Evolutionary conservation across 2,329 filamentous ascomycete species (phyloP).

Genomic region (Curvularia sp.): DNA sequence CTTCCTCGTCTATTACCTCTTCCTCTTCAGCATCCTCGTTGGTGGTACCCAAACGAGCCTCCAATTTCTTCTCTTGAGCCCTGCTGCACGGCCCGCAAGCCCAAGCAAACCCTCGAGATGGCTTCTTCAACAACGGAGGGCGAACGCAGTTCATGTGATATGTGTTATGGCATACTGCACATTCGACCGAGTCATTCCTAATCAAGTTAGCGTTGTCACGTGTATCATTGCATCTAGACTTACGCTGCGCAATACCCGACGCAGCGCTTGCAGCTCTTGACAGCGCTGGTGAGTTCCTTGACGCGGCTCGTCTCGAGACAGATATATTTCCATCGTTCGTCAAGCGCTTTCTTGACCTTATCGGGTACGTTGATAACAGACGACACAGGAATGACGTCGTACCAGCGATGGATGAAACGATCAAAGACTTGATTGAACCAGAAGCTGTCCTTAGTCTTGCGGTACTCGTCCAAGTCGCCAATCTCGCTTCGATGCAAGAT

Average conservation of each 20-base stretch:
- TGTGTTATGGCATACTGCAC: constrained; percentile 90
- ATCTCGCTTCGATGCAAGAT: constrained; percentile 91
- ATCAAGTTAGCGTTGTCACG: constrained; percentile 25
- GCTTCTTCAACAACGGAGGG: constrained; percentile 91
- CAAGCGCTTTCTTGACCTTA: constrained; percentile 92
- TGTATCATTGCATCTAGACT: constrained; percentile 45
- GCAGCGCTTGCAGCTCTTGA: constrained; percentile 96
- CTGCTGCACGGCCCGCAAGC: constrained; percentile 95
- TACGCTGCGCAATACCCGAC: constrained; percentile 89
- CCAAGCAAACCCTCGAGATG: constrained; percentile 96
- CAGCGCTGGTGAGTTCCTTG: constrained; percentile 93
- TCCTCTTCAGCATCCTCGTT: constrained; percentile 68
- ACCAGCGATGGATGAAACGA: constrained; percentile 96
- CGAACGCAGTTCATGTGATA: constrained; percentile 99
- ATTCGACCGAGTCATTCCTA: constrained; percentile 94
- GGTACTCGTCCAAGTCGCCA: constrained; percentile 79
- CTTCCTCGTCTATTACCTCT: constrained; percentile 70
- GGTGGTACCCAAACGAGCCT: constrained; percentile 72
- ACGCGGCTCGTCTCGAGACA: constrained; percentile 91
- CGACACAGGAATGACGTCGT: constrained; percentile 91
- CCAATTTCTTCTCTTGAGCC: constrained; percentile 90
- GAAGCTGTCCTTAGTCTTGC: constrained; percentile 84
- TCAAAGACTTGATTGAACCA: constrained; percentile 99
- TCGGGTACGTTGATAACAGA: constrained; percentile 96
- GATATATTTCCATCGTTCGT: constrained; percentile 96